Conservation (phyloP, 495 filamentous ascomycete genomes). For the Aspergillus sclerotiicarbonarius region DNA sequence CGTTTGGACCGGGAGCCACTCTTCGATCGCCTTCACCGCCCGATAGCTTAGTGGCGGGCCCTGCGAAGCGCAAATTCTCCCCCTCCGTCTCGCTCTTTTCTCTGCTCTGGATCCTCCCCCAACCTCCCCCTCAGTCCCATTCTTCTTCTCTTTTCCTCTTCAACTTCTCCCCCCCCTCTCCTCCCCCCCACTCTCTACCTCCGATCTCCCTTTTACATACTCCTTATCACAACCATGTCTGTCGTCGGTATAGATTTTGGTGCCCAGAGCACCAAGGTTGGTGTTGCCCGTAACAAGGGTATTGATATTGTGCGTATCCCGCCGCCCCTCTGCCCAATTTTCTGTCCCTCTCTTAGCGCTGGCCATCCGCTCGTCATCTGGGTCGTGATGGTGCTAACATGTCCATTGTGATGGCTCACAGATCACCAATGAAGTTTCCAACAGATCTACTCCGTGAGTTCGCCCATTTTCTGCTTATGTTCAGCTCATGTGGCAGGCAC, state of each 20-base stretch:
- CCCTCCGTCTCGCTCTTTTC: conserved; percentile 20
- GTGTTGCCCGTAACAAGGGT: conserved; percentile 94
- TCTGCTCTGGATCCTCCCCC: conserved; percentile 19
- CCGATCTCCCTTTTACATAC: conserved; percentile 24
- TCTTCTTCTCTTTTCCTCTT: conserved; percentile 28
- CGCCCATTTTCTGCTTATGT: background rate
- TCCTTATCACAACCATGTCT: conserved; percentile 48
- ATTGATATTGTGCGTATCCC: conserved; percentile 91
- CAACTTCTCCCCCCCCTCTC: conserved; percentile 19
- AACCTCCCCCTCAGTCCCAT: conserved; percentile 20
- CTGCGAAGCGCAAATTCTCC: conserved; percentile 41
- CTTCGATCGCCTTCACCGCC: conserved; percentile 19
- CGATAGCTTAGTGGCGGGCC: conserved; percentile 20
- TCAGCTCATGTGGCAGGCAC: too few species aligned
- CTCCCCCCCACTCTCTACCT: conserved; percentile 17
- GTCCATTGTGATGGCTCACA: conserved; percentile 40
- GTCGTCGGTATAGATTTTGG: conserved; percentile 94
- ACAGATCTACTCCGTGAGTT: conserved; percentile 88
- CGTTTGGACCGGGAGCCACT: conserved; percentile 13
- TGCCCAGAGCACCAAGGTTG: conserved; percentile 94
- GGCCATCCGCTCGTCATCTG: background rate
- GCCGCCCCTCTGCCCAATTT: conserved; percentile 22
- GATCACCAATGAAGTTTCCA: conserved; percentile 99
- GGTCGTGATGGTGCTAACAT: conserved; percentile 21
- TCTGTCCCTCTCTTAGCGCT: background rate